Conservation (phyloP, 169 alveolate genomes). For the Cyclospora cayetanensis region DNA sequence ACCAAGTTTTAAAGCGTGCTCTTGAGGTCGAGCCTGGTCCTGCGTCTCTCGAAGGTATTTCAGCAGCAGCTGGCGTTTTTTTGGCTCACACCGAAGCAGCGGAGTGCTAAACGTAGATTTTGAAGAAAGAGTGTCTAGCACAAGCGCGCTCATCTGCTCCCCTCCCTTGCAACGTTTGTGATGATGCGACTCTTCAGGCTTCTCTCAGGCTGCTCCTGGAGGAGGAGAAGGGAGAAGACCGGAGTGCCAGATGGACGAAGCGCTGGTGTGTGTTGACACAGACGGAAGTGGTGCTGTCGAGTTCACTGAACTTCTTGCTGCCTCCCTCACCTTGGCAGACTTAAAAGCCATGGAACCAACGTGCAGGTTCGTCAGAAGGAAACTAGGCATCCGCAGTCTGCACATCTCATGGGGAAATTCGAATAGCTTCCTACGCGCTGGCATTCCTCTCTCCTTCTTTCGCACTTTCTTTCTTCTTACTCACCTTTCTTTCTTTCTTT, state of each 20-base stretch:
- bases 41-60: too few species aligned
- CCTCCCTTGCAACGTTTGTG: too few species aligned
- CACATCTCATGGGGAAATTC: background rate
- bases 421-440: too few species aligned
- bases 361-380: conserved; percentile 67
- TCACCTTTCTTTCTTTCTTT: background rate
- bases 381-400: too few species aligned
- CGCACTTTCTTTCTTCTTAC: background rate
- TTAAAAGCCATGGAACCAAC: conserved; percentile 7
- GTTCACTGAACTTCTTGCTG: conserved; percentile 68
- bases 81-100: too few species aligned
- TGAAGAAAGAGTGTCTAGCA: too few species aligned
- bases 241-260: conserved; percentile 57
- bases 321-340: conserved; percentile 52
- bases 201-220: too few species aligned
- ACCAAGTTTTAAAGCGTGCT: conserved; percentile 1
- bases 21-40: too few species aligned
- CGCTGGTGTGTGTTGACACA: conserved; percentile 66
- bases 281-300: conserved; percentile 71
- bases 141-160: too few species aligned
- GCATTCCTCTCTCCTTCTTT: background rate
- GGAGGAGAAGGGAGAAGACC: background rate
- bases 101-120: too few species aligned
- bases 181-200: too few species aligned
- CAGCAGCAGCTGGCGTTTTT: too few species aligned